Conservation (phyloP, 306 rosid species). For the Trifolium fragiferum region DNA sequence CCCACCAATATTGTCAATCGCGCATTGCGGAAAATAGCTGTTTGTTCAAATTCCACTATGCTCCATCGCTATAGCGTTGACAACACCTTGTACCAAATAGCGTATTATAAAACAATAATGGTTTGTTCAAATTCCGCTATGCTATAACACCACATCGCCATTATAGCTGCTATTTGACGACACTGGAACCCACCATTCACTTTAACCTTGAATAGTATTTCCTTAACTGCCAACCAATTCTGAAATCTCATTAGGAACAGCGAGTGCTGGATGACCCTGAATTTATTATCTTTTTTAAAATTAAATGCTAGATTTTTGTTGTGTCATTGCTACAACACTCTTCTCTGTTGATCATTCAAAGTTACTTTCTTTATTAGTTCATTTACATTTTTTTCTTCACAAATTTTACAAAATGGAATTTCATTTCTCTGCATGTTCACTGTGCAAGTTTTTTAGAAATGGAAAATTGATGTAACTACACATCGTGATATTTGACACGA, state of each 20-base stretch:
- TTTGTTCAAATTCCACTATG: too few relatives aligned
- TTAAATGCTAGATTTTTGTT: neutral
- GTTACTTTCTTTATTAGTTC: neutral
- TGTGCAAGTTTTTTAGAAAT: slow-evolving; percentile 6
- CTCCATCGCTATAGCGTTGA: too few relatives aligned
- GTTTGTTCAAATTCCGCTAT: too few relatives aligned
- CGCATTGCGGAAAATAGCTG: too few relatives aligned
- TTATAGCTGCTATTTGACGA: too few relatives aligned
- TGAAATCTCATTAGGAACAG: neutral
- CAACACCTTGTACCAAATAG: too few relatives aligned
- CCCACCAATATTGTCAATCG: too few relatives aligned
- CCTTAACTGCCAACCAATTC: neutral
- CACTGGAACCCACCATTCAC: too few relatives aligned
- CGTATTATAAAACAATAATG: too few relatives aligned
- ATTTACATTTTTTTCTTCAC: neutral
- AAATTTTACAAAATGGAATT: slow-evolving; percentile 14
- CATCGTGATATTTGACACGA: neutral
- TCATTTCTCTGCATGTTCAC: slow-evolving; percentile 31
- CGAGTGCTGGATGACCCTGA: too few relatives aligned
- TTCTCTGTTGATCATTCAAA: slow-evolving; percentile 21
- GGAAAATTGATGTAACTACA: slow-evolving; percentile 1
- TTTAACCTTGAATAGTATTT: neutral
- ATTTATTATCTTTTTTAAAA: too few relatives aligned
- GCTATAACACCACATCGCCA: too few relatives aligned
- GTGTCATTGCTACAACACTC: slow-evolving; percentile 1